Evolutionary conservation across 225 moss, liverwort and hornwort species (phyloP), one percentile per base, ranked within the genome.

Genomic region (Pseudisothecium myosuroides): DNA sequence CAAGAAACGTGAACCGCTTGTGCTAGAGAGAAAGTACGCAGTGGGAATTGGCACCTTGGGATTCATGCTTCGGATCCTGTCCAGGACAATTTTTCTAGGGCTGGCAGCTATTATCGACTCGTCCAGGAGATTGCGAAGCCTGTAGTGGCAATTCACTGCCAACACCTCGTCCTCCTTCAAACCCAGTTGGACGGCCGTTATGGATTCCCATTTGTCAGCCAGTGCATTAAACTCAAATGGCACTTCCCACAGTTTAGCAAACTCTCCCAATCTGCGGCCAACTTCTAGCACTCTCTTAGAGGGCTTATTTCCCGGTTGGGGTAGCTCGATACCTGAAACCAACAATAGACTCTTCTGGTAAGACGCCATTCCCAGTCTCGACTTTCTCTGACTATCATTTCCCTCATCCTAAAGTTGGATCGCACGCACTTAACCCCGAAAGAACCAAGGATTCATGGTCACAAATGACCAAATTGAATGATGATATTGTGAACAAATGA

Each of bases 91-190:
- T 89, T 96, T 97, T 34, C 98, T 91, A 61, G 98, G 97, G 80
- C 95, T 97, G 23, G 96, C 94, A 82, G 97, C 96, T 94, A 97
- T 95, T 81, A 97, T 95, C 19, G 96, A 96, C 83, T 98, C 98
- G 86, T 98, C 97, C 80, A 98, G 89, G 69, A 98, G 93, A 80
- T 95, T 95, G 37, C 92, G 94, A 73, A 98, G 86, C 60, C 95
- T 92, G 80, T 92, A 94, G 91, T 94, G 93, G 79, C 95, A 92
- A 85, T 96, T 93, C 82, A 98, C 98, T 80, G 96, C 93, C 65
- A 98, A 67, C 56, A 94, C 95, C 92, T 98, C 97, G 74, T 96
- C 93, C 39, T 95, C 87, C 88, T 95, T 94, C 89, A 98, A 88
- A 43, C 83, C 89, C 26, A 98, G 84, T 78, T 97, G 95, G 29